Conservation (phyloP, 305 asterid species). For the Monarda citriodora region DNA sequence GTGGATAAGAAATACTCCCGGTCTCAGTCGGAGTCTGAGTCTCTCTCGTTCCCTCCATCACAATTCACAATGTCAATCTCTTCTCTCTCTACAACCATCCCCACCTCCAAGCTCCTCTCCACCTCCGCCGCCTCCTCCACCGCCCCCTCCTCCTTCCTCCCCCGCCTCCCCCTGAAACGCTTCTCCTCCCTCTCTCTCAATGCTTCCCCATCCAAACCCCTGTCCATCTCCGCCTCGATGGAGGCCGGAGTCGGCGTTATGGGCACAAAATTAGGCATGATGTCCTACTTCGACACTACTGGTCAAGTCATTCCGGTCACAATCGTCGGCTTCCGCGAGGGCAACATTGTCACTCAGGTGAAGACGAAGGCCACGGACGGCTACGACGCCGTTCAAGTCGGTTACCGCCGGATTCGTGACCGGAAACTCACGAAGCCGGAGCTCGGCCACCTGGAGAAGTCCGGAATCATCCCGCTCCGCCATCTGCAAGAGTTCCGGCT, state of each 20-base stretch:
- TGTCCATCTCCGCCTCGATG: slow-evolving; percentile 56
- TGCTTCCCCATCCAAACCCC: slow-evolving; percentile 38
- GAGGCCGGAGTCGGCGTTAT: slow-evolving; percentile 96
- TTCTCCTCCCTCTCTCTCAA: slow-evolving; percentile 39
- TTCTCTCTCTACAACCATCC: slow-evolving; percentile 38
- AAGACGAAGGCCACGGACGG: slow-evolving; percentile 86
- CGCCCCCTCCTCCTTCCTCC: slow-evolving; percentile 51
- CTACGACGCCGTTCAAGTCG: slow-evolving; percentile 88
- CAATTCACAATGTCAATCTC: slow-evolving; percentile 38
- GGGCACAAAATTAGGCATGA: slow-evolving; percentile 97
- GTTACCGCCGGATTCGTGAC: slow-evolving; percentile 78
- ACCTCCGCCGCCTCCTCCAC: slow-evolving; percentile 31
- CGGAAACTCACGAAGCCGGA: slow-evolving; percentile 92
- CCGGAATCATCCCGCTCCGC: slow-evolving; percentile 88
- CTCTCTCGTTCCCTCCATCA: slow-evolving; percentile 10
- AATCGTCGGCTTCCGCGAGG: slow-evolving; percentile 91
- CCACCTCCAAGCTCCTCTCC: slow-evolving; percentile 29
- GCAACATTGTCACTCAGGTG: slow-evolving; percentile 86
- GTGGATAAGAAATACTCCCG: slow-evolving; percentile 43
- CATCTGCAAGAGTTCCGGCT: slow-evolving; percentile 94
- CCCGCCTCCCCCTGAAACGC: slow-evolving; percentile 40
- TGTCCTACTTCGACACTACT: slow-evolving; percentile 74
- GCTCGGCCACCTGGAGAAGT: slow-evolving; percentile 87
- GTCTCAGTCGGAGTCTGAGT: too few relatives aligned
- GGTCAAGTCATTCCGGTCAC: slow-evolving; percentile 92